Conservation (phyloP, 2,329 filamentous ascomycete genomes). For the Aspergillus fijiensis region DNA sequence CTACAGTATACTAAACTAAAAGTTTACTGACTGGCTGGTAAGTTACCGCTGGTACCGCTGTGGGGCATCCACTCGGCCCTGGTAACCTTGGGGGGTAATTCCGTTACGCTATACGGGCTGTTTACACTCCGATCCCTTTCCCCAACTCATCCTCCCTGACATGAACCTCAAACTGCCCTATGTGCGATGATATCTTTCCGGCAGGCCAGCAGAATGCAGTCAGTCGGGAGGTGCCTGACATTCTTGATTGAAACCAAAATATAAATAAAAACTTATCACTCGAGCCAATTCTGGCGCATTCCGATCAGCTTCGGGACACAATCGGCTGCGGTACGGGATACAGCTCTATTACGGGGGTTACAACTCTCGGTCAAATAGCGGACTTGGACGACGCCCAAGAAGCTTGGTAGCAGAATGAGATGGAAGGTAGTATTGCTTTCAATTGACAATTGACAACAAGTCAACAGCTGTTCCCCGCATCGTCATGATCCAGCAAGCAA, state of each 20-base stretch:
- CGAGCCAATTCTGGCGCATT: background rate
- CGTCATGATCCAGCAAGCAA: background rate
- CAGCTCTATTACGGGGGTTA: background rate
- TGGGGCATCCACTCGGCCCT: no score
- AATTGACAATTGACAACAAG: background rate
- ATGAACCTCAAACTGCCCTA: background rate
- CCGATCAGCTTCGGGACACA: background rate
- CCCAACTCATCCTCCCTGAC: background rate
- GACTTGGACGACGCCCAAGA: background rate
- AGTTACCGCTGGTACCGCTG: no score
- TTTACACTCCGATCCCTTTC: background rate
- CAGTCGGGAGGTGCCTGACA: background rate
- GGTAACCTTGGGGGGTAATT: background rate
- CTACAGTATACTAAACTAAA: background rate
- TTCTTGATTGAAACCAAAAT: conserved; percentile 4
- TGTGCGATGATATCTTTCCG: background rate
- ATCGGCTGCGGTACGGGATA: no score
- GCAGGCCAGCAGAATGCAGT: background rate
- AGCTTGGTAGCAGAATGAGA: background rate
- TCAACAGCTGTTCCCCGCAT: background rate
- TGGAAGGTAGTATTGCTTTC: background rate
- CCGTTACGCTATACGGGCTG: background rate
- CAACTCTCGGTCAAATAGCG: background rate
- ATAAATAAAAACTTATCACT: background rate
- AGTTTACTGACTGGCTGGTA: no score